Base-by-base conservation (phyloP, 2,329 filamentous ascomycete genomes). In the Dendryphion nanum region DNA sequence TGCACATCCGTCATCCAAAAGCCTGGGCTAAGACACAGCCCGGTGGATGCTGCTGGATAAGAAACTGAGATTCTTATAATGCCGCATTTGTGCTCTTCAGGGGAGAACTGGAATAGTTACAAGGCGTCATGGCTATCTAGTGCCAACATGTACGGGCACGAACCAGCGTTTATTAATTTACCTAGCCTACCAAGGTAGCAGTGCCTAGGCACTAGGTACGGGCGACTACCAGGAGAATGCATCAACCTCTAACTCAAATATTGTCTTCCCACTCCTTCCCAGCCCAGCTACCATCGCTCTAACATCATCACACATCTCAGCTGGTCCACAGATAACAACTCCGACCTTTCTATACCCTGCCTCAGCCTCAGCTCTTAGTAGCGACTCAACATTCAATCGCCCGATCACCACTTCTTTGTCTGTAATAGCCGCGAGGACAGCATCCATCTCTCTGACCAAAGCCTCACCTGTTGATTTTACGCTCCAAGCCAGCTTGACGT, bases 291-390 rank as follows among this genome's bases (percentile, higher is more conserved):
- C 65, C 5, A 45, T 44, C 7, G 49, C 54, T 30, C 69, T 52
- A 4, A 64, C 67, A 44, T 68, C 63, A 38, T 72, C 70, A 32
- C 66, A 68, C 30, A 73, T 49, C 2, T 51, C 57, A 0, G 49
- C 60, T 1, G 69, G 70, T 14, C 69, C 70, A 34, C 57, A 70
- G 1, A 66, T 67, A 1, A 72, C 58, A 2, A 72, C 67, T 1
- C 57, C 67, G 31, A 69, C 42, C 40, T 44, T 57, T 5, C 38
- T 38, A 42, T 51, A 65, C 12, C 63, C 67, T 3, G 41, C 44
- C 12, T 53, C 40, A 4, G 43, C 47, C 42, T 71, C 69, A 7
- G 51, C 39, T 12, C 31, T 42, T 14, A 71, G 19, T n/a, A 69
- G 37, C 21, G 39, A 14, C 8, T 51, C 34, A 18, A 66, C 34